phyloP scores from a whole-genome alignment of 768 basidiomycete species.

The Inosperma sp. region DNA sequence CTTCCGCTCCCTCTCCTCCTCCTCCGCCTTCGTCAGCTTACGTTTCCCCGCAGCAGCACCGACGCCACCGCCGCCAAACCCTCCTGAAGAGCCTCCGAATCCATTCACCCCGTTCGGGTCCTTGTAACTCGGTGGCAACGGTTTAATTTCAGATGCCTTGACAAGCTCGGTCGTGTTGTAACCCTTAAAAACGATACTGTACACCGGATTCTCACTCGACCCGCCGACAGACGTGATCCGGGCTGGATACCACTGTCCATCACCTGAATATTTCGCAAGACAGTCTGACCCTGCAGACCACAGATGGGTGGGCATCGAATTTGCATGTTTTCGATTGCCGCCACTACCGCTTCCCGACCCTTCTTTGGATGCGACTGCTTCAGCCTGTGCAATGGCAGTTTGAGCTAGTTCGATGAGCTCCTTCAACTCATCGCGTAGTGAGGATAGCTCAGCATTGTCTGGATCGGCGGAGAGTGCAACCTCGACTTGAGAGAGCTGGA shows the following conservation, averaged over 20 bases:
- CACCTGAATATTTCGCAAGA: constrained; percentile 79
- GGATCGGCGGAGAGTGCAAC: constrained; percentile 73
- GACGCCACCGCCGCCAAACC: background rate
- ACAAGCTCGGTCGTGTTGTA: constrained; percentile 90
- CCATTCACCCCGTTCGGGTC: constrained; percentile 15
- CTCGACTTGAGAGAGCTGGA: constrained; percentile 86
- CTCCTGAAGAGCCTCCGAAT: background rate
- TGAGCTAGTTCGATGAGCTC: constrained; percentile 82
- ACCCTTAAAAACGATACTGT: constrained; percentile 86
- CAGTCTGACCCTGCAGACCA: constrained; percentile 84
- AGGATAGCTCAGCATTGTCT: constrained; percentile 64
- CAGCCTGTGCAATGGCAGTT: constrained; percentile 62
- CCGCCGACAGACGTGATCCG: constrained; percentile 83
- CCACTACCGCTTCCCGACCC: too few relatives aligned
- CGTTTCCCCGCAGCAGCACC: constrained; percentile 56
- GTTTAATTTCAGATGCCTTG: constrained; percentile 64
- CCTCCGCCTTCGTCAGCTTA: constrained; percentile 73
- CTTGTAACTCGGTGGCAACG: constrained; percentile 56
- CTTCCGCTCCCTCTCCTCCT: constrained; percentile 83
- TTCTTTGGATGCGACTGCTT: constrained; percentile 50
- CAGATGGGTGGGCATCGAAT: constrained; percentile 46
- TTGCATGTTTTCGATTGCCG: constrained; percentile 52
- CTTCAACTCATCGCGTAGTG: constrained; percentile 70
- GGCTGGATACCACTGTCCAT: constrained; percentile 85
- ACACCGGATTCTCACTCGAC: constrained; percentile 74